These are phyloP conservation scores for Athelia sp. DNA, from an alignment of 1,284 basidiomycete species.

Conservation along the genomic window DNA sequence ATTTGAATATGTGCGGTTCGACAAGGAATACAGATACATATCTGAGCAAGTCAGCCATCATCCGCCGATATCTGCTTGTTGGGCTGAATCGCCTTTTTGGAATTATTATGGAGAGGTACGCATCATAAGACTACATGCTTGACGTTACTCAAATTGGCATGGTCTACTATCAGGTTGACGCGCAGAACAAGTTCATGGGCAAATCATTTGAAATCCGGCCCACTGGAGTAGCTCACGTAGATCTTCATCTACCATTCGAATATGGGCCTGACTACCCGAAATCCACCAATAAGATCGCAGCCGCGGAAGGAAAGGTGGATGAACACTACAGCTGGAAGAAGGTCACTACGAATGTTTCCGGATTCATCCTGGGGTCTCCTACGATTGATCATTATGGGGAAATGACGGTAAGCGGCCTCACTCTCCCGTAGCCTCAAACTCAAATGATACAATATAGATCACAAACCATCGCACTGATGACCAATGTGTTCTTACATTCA, in stretches of 20 bases:
- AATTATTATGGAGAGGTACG: constrained; percentile 86
- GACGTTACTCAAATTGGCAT: too few species aligned
- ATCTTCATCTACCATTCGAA: constrained; percentile 75
- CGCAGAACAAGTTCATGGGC: constrained; percentile 94
- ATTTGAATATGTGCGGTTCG: constrained; percentile 89
- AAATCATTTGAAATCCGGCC: constrained; percentile 96
- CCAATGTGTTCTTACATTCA: constrained; percentile 87
- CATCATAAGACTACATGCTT: too few species aligned
- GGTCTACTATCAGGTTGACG: constrained; percentile 69
- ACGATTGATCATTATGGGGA: constrained; percentile 98
- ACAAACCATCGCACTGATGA: constrained; percentile 94
- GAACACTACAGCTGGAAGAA: constrained; percentile 96
- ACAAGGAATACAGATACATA: constrained; percentile 88
- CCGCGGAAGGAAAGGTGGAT: constrained; percentile 46
- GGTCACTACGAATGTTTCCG: constrained; percentile 89
- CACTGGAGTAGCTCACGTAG: constrained; percentile 89
- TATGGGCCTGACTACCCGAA: constrained; percentile 56
- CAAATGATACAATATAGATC: too few species aligned
- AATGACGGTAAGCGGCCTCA: constrained; percentile 66
- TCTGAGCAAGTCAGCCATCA: constrained; percentile 97
- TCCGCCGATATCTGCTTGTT: constrained; percentile 96
- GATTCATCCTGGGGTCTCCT: constrained; percentile 90
- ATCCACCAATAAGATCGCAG: constrained; percentile 30
- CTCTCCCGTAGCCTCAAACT: too few species aligned
- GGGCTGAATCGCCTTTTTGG: constrained; percentile 88